Evolutionary conservation across 2,329 filamentous ascomycete species (phyloP).

Genomic region (Nakataea oryzae): DNA sequence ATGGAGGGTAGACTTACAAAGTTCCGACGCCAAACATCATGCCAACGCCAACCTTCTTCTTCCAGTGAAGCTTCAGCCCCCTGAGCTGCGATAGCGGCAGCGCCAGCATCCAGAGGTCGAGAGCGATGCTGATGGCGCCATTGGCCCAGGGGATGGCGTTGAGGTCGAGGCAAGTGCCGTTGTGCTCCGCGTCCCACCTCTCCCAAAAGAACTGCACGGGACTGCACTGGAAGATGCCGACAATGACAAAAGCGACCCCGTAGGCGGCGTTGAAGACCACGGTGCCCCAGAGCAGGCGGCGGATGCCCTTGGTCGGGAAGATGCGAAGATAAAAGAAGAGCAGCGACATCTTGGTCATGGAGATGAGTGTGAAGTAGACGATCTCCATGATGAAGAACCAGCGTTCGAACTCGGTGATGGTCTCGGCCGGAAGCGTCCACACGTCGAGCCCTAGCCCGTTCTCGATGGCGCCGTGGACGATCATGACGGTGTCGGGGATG

Average conservation of each 20-base stretch:
- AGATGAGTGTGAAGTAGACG: slow-evolving; percentile 34
- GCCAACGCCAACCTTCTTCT: slow-evolving; percentile 34
- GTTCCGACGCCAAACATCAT: slow-evolving; percentile 37
- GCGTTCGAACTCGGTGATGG: slow-evolving; percentile 31
- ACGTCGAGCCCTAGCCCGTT: slow-evolving; percentile 39
- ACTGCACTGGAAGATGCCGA: slow-evolving; percentile 37
- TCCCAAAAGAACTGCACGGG: slow-evolving; percentile 43
- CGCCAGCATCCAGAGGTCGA: slow-evolving; percentile 41
- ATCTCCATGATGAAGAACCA: slow-evolving; percentile 29
- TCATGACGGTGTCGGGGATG: slow-evolving; percentile 18
- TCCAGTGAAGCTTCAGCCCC: slow-evolving; percentile 28
- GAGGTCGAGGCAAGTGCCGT: slow-evolving; percentile 36
- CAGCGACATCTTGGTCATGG: slow-evolving; percentile 38
- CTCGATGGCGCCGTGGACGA: slow-evolving; percentile 18
- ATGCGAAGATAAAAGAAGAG: slow-evolving; percentile 45
- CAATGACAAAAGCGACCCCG: slow-evolving; percentile 29
- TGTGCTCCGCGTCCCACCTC: slow-evolving; percentile 34
- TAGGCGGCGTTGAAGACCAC: slow-evolving; percentile 26
- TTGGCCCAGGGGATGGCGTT: slow-evolving; percentile 39
- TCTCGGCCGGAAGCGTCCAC: slow-evolving; percentile 31
- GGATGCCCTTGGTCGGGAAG: slow-evolving; percentile 30
- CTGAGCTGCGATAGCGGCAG: slow-evolving; percentile 36
- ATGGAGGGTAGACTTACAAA: slow-evolving; percentile 15
- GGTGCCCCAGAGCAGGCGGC: slow-evolving; percentile 29
- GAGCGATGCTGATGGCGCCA: slow-evolving; percentile 38